Conservation (phyloP, 177 flowering plant genomes). For the Vitis hybrid region DNA sequence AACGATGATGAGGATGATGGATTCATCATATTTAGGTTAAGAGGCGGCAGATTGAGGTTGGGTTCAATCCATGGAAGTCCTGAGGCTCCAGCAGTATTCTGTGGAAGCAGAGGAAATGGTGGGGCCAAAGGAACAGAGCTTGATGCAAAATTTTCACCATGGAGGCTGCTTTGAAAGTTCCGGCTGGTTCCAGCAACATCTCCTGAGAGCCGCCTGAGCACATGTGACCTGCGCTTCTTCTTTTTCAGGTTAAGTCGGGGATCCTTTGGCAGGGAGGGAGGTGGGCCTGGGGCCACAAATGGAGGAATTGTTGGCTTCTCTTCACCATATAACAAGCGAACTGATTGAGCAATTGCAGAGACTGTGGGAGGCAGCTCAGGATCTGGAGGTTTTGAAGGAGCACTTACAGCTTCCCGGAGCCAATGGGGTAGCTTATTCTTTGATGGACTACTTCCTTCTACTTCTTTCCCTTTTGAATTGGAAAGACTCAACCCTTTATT, state of each 20-base stretch:
- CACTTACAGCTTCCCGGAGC: slow-evolving; percentile 89
- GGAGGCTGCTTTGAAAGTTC: slow-evolving; percentile 17
- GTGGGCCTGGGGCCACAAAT: slow-evolving; percentile 75
- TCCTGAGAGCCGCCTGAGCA: slow-evolving; percentile 15
- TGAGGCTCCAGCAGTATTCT: slow-evolving; percentile 19
- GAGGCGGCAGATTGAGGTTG: slow-evolving; percentile 31
- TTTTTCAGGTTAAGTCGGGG: slow-evolving; percentile 70
- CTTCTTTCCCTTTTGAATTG: slow-evolving; percentile 37
- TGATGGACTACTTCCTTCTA: slow-evolving; percentile 39
- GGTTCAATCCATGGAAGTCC: slow-evolving; percentile 40
- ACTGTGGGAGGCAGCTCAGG: slow-evolving; percentile 79
- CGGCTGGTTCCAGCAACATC: slow-evolving; percentile 37
- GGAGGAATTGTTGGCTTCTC: slow-evolving; percentile 77
- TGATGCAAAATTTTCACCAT: slow-evolving; percentile 31
- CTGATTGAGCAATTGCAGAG: slow-evolving; percentile 88
- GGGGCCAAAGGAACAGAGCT: slow-evolving; percentile 32
- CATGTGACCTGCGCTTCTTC: slow-evolving; percentile 34
- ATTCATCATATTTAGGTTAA: slow-evolving; percentile 26
- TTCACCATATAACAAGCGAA: slow-evolving; percentile 78
- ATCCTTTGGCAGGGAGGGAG: slow-evolving; percentile 75
- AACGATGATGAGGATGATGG: slow-evolving; percentile 28
- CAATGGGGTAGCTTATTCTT: slow-evolving; percentile 88
- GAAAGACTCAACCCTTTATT: slow-evolving; percentile 25
- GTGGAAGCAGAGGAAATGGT: slow-evolving; percentile 29
- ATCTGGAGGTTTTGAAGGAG: slow-evolving; percentile 54